Conservation (phyloP, 495 filamentous ascomycete genomes). For the Podospora sp. region DNA sequence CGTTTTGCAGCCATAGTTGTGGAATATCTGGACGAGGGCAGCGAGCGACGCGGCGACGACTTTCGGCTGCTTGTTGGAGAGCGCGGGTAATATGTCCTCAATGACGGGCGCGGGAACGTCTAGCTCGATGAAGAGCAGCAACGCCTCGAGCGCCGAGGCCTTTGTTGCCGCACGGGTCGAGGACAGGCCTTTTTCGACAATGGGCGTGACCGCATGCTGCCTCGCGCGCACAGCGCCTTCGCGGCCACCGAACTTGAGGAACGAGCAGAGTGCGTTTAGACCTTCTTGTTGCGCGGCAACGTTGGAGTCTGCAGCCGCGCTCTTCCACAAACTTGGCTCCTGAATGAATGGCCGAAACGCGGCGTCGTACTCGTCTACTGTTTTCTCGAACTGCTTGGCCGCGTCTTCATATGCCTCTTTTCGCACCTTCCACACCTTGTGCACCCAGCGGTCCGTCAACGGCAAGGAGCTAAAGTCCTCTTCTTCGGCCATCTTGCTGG, state of each 20-base stretch:
- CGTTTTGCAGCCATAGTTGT: constrained; percentile 94
- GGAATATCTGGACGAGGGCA: constrained; percentile 79
- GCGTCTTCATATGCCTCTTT: constrained; percentile 96
- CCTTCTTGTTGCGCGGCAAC: constrained; percentile 97
- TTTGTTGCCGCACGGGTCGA: constrained; percentile 88
- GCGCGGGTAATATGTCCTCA: constrained; percentile 82
- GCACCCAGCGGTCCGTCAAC: constrained; percentile 77
- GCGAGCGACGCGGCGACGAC: constrained; percentile 82
- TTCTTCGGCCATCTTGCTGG: constrained; percentile 65
- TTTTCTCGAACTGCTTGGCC: constrained; percentile 78
- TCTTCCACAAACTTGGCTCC: constrained; percentile 87
- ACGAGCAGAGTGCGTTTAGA: constrained; percentile 81
- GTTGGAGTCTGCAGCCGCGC: constrained; percentile 91
- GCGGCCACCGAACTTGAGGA: constrained; percentile 81
- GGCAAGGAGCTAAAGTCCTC: constrained; percentile 85
- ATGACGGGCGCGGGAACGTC: constrained; percentile 85
- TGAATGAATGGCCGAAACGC: constrained; percentile 83
- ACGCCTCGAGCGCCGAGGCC: constrained; percentile 78
- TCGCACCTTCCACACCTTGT: constrained; percentile 98
- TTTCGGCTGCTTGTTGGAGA: constrained; percentile 93
- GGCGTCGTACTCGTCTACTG: constrained; percentile 84
- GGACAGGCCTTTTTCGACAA: constrained; percentile 90
- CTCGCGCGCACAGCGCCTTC: constrained; percentile 83
- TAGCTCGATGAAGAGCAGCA: constrained; percentile 86
- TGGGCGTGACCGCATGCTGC: constrained; percentile 67